Evolutionary conservation across 139 green algal genomes (phyloP), one percentile per base, ranked within the genome.

Genomic region (Chara braunii): DNA sequence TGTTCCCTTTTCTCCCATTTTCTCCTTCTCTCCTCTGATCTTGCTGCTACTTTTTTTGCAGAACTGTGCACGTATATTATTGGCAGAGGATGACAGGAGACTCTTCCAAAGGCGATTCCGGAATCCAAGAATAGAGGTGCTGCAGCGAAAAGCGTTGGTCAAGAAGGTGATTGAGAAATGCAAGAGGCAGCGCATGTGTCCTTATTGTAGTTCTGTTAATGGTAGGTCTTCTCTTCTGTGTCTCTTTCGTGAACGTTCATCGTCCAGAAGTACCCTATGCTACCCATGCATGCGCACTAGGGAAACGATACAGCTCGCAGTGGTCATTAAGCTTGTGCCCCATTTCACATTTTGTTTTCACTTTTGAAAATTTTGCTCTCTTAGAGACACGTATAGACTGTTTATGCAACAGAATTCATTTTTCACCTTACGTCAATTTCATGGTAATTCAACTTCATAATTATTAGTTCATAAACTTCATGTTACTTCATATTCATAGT

Each of bases 11-110:
- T 18, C n/a, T 18, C 18, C 40, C n/a, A n/a, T 48, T 48, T 48
- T 26, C 40, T 26, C 18, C 40, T 18, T 48, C 40, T 48, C n/a
- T n/a, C 40, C n/a, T 48, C 18, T 48, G 40, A 18, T 18, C 40
- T 48, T 26, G n/a, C 18, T 18, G n/a, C 40, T 18, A 48, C 18
- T 18, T 48, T 48, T 18, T 18, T n/a, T 26, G 40, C 60, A 76
- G 68, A 78, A 37, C 30, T 99, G 93, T 72, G 83, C 84, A 14
- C 81, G 85, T n/a, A 78, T 98, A 43, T 72, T 99, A 71, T 77
- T 99, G 65, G 58, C 78, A 0, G 85, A 89, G 6, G 77, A 87
- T 32, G 88, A 96, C 60, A 61, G 50, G 5, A 37, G 51, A n/a
- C 18, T 55, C 23, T 78, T 65, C 34, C 51, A 78, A 44, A 64